Conservation (phyloP, 2,329 filamentous ascomycete genomes). For the Paracorniculantispora psalliotae region DNA sequence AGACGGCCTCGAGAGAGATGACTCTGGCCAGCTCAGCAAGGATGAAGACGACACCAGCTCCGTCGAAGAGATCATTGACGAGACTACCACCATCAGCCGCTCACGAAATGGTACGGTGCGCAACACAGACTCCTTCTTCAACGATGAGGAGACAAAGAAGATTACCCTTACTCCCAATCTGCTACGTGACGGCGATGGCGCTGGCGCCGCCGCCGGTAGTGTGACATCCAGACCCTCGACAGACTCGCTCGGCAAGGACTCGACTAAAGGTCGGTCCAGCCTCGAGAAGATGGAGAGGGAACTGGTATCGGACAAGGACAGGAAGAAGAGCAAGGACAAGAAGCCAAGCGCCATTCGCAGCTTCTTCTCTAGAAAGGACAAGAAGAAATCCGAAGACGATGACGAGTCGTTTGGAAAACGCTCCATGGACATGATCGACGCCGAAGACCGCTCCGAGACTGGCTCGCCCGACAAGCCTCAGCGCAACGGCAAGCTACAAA, state of each 20-base stretch:
- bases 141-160: conserved; percentile 93
- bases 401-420: conserved; percentile 58
- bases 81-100: conserved; percentile 48
- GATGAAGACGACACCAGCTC: conserved; percentile 37
- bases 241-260: conserved; percentile 39
- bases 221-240: conserved; percentile 41
- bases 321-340: conserved; percentile 68
- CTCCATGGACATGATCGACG: conserved; percentile 52
- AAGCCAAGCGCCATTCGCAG: conserved; percentile 53
- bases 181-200: conserved; percentile 69
- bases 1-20: conserved; percentile 2
- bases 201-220: too few species aligned
- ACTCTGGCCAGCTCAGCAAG: neutral
- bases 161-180: conserved; percentile 94
- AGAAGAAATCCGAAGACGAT: conserved; percentile 53
- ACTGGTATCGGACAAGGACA: conserved; percentile 60
- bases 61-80: conserved; percentile 62
- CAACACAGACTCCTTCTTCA: conserved; percentile 96
- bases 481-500: conserved; percentile 66
- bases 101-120: conserved; percentile 82
- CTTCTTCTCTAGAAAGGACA: conserved; percentile 60
- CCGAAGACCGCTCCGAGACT: conserved; percentile 42
- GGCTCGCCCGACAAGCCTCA: conserved; percentile 49
- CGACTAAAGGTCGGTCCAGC: conserved; percentile 55
- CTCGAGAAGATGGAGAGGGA: conserved; percentile 62